These are phyloP conservation scores for Blepharisma japonicum DNA, from an alignment of 73 alveolate genomes.

Conservation along the genomic window DNA sequence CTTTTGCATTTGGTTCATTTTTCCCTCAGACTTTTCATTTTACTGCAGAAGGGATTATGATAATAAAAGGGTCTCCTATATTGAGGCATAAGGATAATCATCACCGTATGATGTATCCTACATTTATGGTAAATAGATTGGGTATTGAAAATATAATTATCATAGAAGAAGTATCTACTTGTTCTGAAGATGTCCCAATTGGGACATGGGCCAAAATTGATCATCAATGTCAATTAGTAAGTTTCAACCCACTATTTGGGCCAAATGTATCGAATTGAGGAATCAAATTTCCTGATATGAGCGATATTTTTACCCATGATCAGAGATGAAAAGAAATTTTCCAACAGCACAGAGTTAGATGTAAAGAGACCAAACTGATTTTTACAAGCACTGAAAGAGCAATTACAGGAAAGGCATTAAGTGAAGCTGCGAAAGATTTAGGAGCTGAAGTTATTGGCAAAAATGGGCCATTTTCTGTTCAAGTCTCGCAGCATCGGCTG, in stretches of 20 bases:
- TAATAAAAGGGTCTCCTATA: constrained; percentile 10
- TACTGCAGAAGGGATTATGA: background rate
- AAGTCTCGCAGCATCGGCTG: constrained; percentile 7
- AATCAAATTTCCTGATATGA: constrained; percentile 12
- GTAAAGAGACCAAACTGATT: background rate
- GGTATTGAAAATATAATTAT: background rate
- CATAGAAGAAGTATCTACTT: background rate
- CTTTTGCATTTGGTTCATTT: background rate
- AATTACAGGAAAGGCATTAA: background rate
- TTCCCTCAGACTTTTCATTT: background rate
- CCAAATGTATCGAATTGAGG: constrained; percentile 8
- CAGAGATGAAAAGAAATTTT: background rate
- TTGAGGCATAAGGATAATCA: constrained; percentile 16
- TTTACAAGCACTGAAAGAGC: constrained; percentile 22
- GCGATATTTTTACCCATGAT: background rate
- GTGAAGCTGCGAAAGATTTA: background rate
- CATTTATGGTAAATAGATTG: background rate
- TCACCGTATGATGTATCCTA: constrained; percentile 12
- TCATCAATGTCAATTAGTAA: background rate
- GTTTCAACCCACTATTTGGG: constrained; percentile 20
- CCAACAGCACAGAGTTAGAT: background rate
- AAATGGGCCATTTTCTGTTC: background rate
- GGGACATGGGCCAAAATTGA: background rate
- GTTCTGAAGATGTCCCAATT: background rate
- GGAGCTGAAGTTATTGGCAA: background rate